A percentile compares a stretch with the other conserved stretches of the same genome.
Evolutionary conservation across 73 alveolate species (phyloP).

Genomic region (Paraurostyla sp.): DNA sequence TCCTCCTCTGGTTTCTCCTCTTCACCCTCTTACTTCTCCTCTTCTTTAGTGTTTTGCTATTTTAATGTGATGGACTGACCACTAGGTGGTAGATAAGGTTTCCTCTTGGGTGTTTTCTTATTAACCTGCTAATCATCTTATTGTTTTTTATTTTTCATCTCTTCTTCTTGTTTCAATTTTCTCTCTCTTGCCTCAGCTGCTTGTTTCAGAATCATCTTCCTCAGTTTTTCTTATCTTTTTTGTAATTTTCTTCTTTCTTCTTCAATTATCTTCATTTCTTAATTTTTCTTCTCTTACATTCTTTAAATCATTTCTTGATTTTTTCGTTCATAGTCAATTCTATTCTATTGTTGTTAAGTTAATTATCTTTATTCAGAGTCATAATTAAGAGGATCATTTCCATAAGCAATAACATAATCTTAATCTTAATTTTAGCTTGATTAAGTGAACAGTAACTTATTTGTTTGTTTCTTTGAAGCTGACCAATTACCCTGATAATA

Average conservation of each 20-base stretch:
- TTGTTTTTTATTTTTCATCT: not conserved
- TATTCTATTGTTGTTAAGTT: not conserved
- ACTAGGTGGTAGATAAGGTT: constrained; percentile 29
- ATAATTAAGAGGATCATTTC: no score
- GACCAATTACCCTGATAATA: no score
- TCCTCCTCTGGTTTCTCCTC: constrained; percentile 2
- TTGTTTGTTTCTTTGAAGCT: not conserved
- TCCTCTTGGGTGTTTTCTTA: not conserved
- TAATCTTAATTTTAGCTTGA: not conserved
- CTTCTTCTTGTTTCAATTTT: constrained; percentile 26
- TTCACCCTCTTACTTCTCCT: not conserved
- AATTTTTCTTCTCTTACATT: constrained; percentile 32
- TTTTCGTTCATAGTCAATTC: constrained; percentile 20
- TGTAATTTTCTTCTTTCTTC: constrained; percentile 53
- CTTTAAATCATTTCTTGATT: constrained; percentile 38
- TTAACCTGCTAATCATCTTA: not conserved
- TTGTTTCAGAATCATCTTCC: constrained; percentile 50
- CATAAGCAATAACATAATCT: no score
- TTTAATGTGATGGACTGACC: not conserved
- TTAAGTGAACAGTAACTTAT: not conserved
- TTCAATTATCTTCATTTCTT: constrained; percentile 52
- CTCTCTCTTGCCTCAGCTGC: constrained; percentile 57
- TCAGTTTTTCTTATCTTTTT: constrained; percentile 47
- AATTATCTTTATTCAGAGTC: constrained; percentile 1
- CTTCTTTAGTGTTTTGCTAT: not conserved